A percentile compares a stretch with the other conserved stretches of the same genome.
Evolutionary conservation across 768 basidiomycete species (phyloP).

Genomic region (Termitomyces heimii): DNA sequence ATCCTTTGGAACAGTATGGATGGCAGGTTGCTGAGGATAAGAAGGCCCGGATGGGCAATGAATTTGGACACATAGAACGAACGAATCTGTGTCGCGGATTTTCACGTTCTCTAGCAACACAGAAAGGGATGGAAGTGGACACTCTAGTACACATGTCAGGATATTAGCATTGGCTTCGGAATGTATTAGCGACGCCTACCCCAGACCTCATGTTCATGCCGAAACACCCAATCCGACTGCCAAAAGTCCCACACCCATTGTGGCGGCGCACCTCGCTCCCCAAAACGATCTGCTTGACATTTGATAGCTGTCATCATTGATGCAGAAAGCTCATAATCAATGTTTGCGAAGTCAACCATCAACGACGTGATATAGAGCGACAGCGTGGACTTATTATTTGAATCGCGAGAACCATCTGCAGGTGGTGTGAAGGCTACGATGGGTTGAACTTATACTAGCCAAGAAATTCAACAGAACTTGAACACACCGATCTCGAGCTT

Average conservation of each 20-base stretch:
- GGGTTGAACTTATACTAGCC: neutral
- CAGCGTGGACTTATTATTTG: slow-evolving; percentile 32
- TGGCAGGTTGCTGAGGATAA: slow-evolving; percentile 61
- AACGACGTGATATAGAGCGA: slow-evolving; percentile 65
- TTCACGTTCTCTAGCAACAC: slow-evolving; percentile 52
- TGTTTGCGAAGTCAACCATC: slow-evolving; percentile 53
- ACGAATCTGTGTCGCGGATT: slow-evolving; percentile 57
- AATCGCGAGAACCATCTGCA: slow-evolving; percentile 16
- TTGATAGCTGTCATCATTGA: slow-evolving; percentile 74
- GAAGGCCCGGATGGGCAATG: slow-evolving; percentile 54
- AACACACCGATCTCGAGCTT: slow-evolving; percentile 64
- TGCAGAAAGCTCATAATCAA: slow-evolving; percentile 52
- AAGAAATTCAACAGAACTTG: neutral
- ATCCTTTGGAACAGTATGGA: slow-evolving; percentile 59
- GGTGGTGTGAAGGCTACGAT: slow-evolving; percentile 18
- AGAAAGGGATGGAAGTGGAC: slow-evolving; percentile 57
- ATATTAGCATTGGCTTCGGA: neutral
- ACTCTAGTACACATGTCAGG: slow-evolving; percentile 32
- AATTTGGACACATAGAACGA: slow-evolving; percentile 71
- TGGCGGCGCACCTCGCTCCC: slow-evolving; percentile 56
- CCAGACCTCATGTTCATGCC: slow-evolving; percentile 70
- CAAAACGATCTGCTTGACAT: slow-evolving; percentile 51
- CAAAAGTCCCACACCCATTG: slow-evolving; percentile 74
- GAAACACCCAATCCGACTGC: slow-evolving; percentile 67
- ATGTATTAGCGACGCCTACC: slow-evolving; percentile 31